Evolutionary conservation across 2,329 filamentous ascomycete genomes (phyloP), one percentile per base, ranked within the genome.

Genomic region (Alternaria hordeiaustralica): DNA sequence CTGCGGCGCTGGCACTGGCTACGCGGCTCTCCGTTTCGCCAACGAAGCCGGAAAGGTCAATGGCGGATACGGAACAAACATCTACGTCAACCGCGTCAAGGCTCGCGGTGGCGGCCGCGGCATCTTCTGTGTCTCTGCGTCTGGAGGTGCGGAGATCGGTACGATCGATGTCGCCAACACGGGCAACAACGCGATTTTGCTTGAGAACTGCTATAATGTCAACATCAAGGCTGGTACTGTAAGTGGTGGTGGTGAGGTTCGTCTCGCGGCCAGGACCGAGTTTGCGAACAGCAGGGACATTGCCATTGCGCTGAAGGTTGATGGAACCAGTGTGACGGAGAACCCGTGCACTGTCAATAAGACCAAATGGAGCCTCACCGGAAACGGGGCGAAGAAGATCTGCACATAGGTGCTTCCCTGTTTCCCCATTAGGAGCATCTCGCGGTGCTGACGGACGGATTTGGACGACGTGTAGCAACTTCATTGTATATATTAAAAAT

Each of bases 171-270:
- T 88, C 1, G 81, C 84, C 0, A 76, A 79, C 66, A 88, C 87
- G 51, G 86, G 82, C 0, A 87, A 86, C 71, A 88, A 88, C 60
- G 84, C 86, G 0, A 81, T 88, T 20, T 79, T 88, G 2, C 84
- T 88, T 26, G 86, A 88, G 80, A 88, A 88, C 74, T 88, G 87
- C 78, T 88, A 88, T 73, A 85, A 86, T 55, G 65, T 88, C 30
- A 75, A 78, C 1, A 87, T 88, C 71, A 75, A 72, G 2, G 82
- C 82, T 18, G 87, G 87, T 0, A 84, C 80, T 3, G 83, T 88
- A 23, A 83, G 81, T 25, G 84, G 86, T 2, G 86, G 87, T 1
- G 87, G 87, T 0, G 86, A 88, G 73, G 86, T 88, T 8, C 80
- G 87, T 4, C 66, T 88, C 12, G 75, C 86, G 2, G 86, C 86